A percentile compares a stretch with the other conserved stretches of the same genome.
Evolutionary conservation across 2,329 filamentous ascomycete genomes (phyloP).

Genomic region (Whalleya microplaca): DNA sequence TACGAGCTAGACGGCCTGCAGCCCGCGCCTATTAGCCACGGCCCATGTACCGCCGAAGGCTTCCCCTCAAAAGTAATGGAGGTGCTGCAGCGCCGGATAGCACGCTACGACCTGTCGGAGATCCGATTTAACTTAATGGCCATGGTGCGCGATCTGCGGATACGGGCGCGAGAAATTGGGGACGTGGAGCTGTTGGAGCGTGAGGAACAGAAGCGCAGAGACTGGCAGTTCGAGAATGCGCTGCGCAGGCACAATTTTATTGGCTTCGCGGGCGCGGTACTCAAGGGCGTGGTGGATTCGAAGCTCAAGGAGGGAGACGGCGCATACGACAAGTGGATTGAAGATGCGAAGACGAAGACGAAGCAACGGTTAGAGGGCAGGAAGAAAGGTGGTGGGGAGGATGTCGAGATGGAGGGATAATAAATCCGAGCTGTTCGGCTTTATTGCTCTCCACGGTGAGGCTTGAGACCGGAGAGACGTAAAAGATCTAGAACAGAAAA

Average conservation of each 20-base stretch:
- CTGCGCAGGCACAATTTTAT: slow-evolving; percentile 94
- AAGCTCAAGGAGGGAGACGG: slow-evolving; percentile 71
- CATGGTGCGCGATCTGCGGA: slow-evolving; percentile 82
- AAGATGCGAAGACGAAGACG: slow-evolving; percentile 65
- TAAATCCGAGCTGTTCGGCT: neutral
- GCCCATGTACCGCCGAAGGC: slow-evolving; percentile 66
- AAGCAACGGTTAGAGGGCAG: slow-evolving; percentile 45
- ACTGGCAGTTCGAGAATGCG: slow-evolving; percentile 95
- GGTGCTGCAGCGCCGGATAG: slow-evolving; percentile 84
- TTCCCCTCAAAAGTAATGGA: slow-evolving; percentile 83
- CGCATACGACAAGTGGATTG: slow-evolving; percentile 74
- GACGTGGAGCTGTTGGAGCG: slow-evolving; percentile 77
- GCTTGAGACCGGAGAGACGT: neutral
- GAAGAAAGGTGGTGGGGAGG: slow-evolving; percentile 43
- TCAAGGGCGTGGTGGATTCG: slow-evolving; percentile 79
- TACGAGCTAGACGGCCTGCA: slow-evolving; percentile 97
- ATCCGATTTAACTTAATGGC: slow-evolving; percentile 96
- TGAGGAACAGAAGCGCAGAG: slow-evolving; percentile 81
- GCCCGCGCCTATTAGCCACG: slow-evolving; percentile 89
- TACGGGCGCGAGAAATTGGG: slow-evolving; percentile 77
- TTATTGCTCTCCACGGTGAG: neutral
- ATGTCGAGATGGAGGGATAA: slow-evolving; percentile 46
- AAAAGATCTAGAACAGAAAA: too few relatives aligned
- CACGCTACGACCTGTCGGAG: slow-evolving; percentile 81
- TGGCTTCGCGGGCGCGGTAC: slow-evolving; percentile 86